Evolutionary conservation across 163 green algal genomes (phyloP).

Genomic region (Coccomyxa subellipsoidea): DNA sequence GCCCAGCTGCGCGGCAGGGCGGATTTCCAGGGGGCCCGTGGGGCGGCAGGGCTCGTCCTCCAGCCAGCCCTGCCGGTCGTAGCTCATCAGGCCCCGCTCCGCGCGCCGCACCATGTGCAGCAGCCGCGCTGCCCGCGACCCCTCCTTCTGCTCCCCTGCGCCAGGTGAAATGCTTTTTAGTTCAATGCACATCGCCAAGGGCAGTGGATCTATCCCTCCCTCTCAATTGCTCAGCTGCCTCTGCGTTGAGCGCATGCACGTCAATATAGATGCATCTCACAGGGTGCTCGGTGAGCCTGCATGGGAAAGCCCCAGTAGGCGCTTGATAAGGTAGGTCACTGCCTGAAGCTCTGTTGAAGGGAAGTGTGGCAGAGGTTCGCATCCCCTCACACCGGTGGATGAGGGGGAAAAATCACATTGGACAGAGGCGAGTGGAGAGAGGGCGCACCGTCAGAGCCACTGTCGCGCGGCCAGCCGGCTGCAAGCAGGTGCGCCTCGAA

Average conservation of each 20-base stretch:
- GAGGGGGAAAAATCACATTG: not conserved
- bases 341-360: no score
- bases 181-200: no score
- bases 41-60: constrained; percentile 71
- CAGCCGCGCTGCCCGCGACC: constrained; percentile 56
- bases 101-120: constrained; percentile 81
- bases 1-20: constrained; percentile 80
- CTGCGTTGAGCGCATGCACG: no score
- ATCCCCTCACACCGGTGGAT: no score
- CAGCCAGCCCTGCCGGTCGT: constrained; percentile 87
- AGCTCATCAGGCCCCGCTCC: constrained; percentile 87
- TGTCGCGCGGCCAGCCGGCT: constrained; percentile 61
- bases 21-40: constrained; percentile 68
- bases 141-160: constrained; percentile 20
- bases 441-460: not conserved
- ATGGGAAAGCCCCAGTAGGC: no score
- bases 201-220: no score
- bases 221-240: no score
- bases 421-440: not conserved
- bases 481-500: constrained; percentile 79
- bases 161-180: no score
- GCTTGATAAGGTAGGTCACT: no score
- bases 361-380: no score
- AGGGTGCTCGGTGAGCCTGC: no score
- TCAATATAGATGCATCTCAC: no score